phyloP scores from a whole-genome alignment of 1,284 basidiomycete genomes.

The Melampsora larici-populina region DNA sequence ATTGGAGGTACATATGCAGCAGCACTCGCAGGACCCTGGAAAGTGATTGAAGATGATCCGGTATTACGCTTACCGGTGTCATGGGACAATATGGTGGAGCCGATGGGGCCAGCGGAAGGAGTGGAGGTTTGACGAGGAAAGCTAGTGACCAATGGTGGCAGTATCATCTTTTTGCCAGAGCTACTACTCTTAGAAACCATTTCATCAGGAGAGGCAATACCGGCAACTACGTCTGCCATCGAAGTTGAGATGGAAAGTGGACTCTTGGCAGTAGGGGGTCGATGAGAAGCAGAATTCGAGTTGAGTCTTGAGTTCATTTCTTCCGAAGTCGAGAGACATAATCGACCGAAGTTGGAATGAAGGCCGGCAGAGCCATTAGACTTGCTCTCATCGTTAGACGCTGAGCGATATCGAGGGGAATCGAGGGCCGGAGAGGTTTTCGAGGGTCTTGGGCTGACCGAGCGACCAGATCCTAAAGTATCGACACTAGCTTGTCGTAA shows the following conservation, averaged over 20 bases:
- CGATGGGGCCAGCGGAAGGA: background rate
- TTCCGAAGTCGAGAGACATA: slow-evolving; percentile 21
- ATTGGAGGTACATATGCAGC: slow-evolving; percentile 59
- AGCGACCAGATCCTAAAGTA: slow-evolving; percentile 20
- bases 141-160: slow-evolving; percentile 35
- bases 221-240: slow-evolving; percentile 10
- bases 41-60: slow-evolving; percentile 1
- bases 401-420: slow-evolving; percentile 27
- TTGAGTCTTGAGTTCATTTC: slow-evolving; percentile 9
- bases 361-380: slow-evolving; percentile 4
- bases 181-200: background rate
- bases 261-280: slow-evolving; percentile 20
- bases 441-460: background rate
- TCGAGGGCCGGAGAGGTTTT: background rate
- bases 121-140: slow-evolving; percentile 5
- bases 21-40: slow-evolving; percentile 57
- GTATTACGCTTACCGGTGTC: slow-evolving; percentile 8
- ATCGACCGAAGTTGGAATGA: slow-evolving; percentile 16
- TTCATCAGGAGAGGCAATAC: background rate
- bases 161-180: slow-evolving; percentile 18
- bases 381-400: slow-evolving; percentile 37
- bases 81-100: background rate
- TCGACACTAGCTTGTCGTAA: slow-evolving; percentile 34
- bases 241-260: slow-evolving; percentile 41
- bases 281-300: slow-evolving; percentile 6